Conservation (phyloP, 805 yeast species). For the Saturnispora zaruensis region DNA sequence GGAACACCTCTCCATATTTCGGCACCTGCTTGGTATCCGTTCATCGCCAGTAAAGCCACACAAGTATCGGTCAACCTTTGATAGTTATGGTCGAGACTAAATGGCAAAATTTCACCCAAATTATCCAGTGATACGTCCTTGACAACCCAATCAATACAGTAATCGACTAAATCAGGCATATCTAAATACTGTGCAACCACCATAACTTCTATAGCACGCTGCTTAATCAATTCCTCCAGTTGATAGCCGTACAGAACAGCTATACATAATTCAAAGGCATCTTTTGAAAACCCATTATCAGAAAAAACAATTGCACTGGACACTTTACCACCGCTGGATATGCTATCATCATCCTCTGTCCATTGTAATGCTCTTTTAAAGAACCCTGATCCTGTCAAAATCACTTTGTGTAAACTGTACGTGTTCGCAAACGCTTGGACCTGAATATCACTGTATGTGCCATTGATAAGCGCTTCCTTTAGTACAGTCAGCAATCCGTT, state of each 20-base stretch:
- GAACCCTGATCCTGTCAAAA: conserved; percentile 39
- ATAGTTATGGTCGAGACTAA: conserved; percentile 5
- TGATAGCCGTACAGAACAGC: conserved; percentile 39
- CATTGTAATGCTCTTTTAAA: conserved; percentile 41
- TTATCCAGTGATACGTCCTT: conserved; percentile 1
- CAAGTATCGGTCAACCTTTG: conserved; percentile 9
- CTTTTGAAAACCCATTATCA: conserved; percentile 34
- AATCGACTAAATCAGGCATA: conserved; percentile 38
- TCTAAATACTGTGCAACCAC: conserved; percentile 44
- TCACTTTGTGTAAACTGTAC: conserved; percentile 39
- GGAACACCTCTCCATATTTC: conserved; percentile 43
- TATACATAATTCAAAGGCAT: conserved; percentile 42
- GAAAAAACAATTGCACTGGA: conserved; percentile 17
- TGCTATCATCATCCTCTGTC: conserved; percentile 22
- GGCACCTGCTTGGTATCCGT: conserved; percentile 42
- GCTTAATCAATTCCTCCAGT: conserved; percentile 27
- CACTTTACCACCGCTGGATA: neutral
- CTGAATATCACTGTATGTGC: conserved; percentile 41
- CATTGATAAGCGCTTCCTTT: conserved; percentile 33
- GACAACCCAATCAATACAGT: conserved; percentile 14
- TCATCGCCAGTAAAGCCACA: conserved; percentile 28
- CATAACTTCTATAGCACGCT: conserved; percentile 35
- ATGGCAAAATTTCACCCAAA: conserved; percentile 4
- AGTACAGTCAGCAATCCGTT: conserved; percentile 1
- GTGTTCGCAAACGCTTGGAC: conserved; percentile 37